Conservation (phyloP, 2,329 filamentous ascomycete genomes). For the Colletotrichum sp. region DNA sequence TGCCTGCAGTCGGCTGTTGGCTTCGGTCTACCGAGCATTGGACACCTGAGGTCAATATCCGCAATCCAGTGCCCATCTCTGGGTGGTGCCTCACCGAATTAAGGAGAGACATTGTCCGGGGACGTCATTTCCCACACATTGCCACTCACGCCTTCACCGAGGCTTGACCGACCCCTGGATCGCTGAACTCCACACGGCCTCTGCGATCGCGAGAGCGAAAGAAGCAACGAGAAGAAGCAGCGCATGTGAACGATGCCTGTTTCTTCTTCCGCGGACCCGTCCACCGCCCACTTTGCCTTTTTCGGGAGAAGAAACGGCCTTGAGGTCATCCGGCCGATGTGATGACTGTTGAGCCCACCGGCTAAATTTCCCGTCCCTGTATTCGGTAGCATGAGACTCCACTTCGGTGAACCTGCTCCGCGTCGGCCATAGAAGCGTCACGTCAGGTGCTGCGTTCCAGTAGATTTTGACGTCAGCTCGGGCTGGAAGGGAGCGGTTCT, state of each 20-base stretch:
- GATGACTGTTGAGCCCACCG: neutral
- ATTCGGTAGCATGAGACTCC: neutral
- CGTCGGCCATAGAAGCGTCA: neutral
- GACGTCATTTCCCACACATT: neutral
- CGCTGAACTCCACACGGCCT: neutral
- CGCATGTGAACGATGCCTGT: neutral
- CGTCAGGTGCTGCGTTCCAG: neutral
- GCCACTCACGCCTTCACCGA: neutral
- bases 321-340: neutral
- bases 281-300: neutral
- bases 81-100: constrained; percentile 1
- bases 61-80: neutral
- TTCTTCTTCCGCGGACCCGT: neutral
- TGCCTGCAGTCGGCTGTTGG: constrained; percentile 4
- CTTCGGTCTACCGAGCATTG: neutral
- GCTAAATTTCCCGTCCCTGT: neutral
- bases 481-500: neutral
- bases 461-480: neutral
- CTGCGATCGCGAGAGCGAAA: neutral
- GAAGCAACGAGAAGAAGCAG: neutral
- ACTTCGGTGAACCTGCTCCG: neutral
- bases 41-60: neutral
- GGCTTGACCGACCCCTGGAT: neutral
- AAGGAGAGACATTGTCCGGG: neutral
- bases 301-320: neutral